A percentile compares a stretch with the other conserved stretches of the same genome.
Conservation (phyloP, 2,329 filamentous ascomycete species). For the Talaromyces sp. region DNA sequence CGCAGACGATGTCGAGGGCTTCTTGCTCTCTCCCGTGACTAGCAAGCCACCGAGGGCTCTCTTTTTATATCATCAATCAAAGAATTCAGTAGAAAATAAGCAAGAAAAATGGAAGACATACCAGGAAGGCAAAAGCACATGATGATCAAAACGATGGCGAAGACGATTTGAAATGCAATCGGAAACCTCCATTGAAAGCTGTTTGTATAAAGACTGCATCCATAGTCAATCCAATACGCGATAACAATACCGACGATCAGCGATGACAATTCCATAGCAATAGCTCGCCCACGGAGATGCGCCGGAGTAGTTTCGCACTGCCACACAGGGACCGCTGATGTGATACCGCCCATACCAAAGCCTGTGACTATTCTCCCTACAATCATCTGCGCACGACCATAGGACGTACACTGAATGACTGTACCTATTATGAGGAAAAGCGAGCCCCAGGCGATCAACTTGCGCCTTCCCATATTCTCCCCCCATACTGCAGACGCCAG, state of each 20-base stretch:
- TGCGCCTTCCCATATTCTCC: conserved; percentile 46
- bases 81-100: neutral
- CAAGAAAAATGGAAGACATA: conserved; percentile 5
- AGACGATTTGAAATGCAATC: conserved; percentile 53
- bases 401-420: conserved; percentile 44
- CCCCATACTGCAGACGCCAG: conserved; percentile 47
- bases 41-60: conserved; percentile 55
- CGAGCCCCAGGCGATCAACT: conserved; percentile 44
- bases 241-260: conserved; percentile 47
- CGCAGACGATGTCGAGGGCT: conserved; percentile 41
- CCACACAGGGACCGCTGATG: conserved; percentile 48
- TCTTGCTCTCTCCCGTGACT: conserved; percentile 51
- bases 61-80: neutral
- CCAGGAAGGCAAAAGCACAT: conserved; percentile 47
- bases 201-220: conserved; percentile 45
- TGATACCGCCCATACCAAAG: conserved; percentile 49
- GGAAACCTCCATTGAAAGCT: conserved; percentile 50
- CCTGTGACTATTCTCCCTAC: conserved; percentile 48
- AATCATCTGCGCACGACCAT: conserved; percentile 44
- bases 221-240: conserved; percentile 48
- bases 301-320: conserved; percentile 48
- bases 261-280: conserved; percentile 48
- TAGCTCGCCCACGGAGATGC: conserved; percentile 45
- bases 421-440: conserved; percentile 47
- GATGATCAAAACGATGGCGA: conserved; percentile 46